Evolutionary conservation across 805 yeast species (phyloP).

Genomic region (Spencermartinsiella europaea): DNA sequence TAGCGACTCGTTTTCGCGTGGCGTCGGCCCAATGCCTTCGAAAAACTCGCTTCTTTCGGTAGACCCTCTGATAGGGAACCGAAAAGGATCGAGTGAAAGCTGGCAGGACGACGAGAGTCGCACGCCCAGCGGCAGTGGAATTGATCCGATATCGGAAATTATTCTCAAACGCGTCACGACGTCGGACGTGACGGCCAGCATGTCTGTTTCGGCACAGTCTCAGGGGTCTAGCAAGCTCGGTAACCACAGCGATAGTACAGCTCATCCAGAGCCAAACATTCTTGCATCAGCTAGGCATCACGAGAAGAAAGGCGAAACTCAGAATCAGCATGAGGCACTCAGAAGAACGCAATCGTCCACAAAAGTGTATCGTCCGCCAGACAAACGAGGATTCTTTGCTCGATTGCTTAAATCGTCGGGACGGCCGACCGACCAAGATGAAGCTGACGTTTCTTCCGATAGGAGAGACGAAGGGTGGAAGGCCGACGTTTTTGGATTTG

Average conservation of each 20-base stretch:
- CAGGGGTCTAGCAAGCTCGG: background rate
- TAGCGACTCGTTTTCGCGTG: background rate
- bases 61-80: background rate
- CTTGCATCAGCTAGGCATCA: background rate
- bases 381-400: slow-evolving; percentile 14
- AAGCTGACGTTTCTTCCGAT: slow-evolving; percentile 8
- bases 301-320: background rate
- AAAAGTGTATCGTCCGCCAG: background rate
- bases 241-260: background rate
- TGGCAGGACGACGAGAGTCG: background rate
- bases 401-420: slow-evolving; percentile 19
- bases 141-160: slow-evolving; percentile 15
- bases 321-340: background rate
- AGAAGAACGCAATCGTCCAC: background rate
- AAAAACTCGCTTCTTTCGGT: background rate
- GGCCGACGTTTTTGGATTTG: slow-evolving; percentile 27
- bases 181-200: background rate
- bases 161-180: slow-evolving; percentile 12
- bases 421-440: slow-evolving; percentile 21
- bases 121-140: background rate
- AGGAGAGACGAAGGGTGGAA: slow-evolving; percentile 30
- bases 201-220: slow-evolving; percentile 1
- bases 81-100: background rate
- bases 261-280: background rate
- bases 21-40: background rate